Percentiles rank a stretch among this genome's conserved stretches.
These are phyloP conservation scores for Telopea speciosissima DNA, from an alignment of 177 flowering plant species.

Conservation along the genomic window DNA sequence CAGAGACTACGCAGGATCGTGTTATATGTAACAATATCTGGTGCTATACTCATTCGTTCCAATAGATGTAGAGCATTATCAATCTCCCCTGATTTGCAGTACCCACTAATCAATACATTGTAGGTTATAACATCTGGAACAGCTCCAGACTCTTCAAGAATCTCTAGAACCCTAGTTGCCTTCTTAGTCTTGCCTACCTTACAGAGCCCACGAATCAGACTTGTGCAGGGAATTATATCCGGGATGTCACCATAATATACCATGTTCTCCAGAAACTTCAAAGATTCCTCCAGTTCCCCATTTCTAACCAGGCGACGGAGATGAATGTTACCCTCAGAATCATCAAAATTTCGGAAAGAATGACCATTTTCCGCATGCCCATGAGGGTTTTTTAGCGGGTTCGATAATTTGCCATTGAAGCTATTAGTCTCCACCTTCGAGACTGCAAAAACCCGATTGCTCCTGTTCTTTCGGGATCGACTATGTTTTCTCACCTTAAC, in stretches of 20 bases:
- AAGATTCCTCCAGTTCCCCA: slow-evolving; percentile 59
- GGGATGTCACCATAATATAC: slow-evolving; percentile 59
- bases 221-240: slow-evolving; percentile 60
- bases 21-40: slow-evolving; percentile 76
- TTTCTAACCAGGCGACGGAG: slow-evolving; percentile 51
- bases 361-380: slow-evolving; percentile 24
- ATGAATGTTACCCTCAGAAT: slow-evolving; percentile 44
- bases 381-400: slow-evolving; percentile 12
- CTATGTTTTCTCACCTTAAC: slow-evolving; percentile 15
- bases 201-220: slow-evolving; percentile 71
- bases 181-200: slow-evolving; percentile 50
- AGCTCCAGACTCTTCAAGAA: slow-evolving; percentile 66
- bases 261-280: slow-evolving; percentile 52
- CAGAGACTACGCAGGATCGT: slow-evolving; percentile 61
- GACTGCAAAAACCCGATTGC: slow-evolving; percentile 22
- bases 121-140: slow-evolving; percentile 82
- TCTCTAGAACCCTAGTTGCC: slow-evolving; percentile 59
- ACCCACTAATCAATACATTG: slow-evolving; percentile 72
- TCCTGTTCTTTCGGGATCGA: slow-evolving; percentile 14
- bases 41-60: slow-evolving; percentile 67
- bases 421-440: slow-evolving; percentile 22
- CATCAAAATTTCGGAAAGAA: slow-evolving; percentile 31
- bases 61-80: slow-evolving; percentile 55
- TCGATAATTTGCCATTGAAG: slow-evolving; percentile 31
- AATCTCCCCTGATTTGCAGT: slow-evolving; percentile 70